Conservation (phyloP, 805 yeast species). For the Suhomyces vadensis region DNA sequence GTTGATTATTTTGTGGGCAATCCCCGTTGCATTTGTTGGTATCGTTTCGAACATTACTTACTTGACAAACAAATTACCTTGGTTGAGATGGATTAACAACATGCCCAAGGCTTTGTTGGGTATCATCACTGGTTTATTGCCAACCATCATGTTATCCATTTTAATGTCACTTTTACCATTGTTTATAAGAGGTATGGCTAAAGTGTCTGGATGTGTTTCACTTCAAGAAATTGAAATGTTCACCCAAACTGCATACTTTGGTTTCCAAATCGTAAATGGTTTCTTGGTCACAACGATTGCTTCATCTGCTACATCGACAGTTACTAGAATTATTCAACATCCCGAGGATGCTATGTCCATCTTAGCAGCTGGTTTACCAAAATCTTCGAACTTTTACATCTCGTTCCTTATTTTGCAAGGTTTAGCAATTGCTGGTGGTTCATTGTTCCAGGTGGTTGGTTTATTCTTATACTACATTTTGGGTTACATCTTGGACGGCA, state of each 20-base stretch:
- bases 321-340: constrained; percentile 61
- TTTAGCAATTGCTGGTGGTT: constrained; percentile 71
- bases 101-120: constrained; percentile 75
- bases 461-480: constrained; percentile 59
- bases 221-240: constrained; percentile 71
- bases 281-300: constrained; percentile 82
- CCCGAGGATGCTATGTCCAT: constrained; percentile 75
- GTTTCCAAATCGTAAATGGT: constrained; percentile 87
- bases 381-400: constrained; percentile 88
- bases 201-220: constrained; percentile 69
- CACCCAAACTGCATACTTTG: constrained; percentile 88
- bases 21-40: constrained; percentile 98
- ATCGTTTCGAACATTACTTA: constrained; percentile 82
- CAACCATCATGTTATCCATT: constrained; percentile 75
- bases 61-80: constrained; percentile 68
- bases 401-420: constrained; percentile 82
- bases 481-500: constrained; percentile 56
- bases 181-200: constrained; percentile 75
- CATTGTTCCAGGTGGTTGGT: constrained; percentile 67
- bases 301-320: constrained; percentile 81
- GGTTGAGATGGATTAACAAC: constrained; percentile 72
- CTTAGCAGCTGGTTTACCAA: constrained; percentile 77
- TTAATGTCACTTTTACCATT: constrained; percentile 88
- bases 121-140: constrained; percentile 82
- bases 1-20: constrained; percentile 65